Evolutionary conservation across 2,329 filamentous ascomycete genomes (phyloP), one percentile per base, ranked within the genome.

Genomic region (Cladosporium austrohemisphaericum): DNA sequence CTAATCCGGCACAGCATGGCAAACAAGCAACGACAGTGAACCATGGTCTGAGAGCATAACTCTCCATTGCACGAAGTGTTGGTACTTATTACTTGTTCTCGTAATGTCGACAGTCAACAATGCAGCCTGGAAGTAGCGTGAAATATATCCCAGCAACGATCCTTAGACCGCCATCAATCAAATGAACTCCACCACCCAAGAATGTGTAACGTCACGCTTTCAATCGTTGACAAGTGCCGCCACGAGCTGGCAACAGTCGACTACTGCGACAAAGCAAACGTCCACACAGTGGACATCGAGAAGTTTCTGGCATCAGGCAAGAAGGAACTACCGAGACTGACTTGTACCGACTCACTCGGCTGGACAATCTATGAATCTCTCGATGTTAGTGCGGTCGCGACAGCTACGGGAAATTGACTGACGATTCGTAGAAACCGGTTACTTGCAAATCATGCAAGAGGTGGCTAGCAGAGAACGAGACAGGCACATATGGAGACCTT

Each of bases 131-230:
- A n/a, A n/a, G n/a, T n/a, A n/a, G n/a, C n/a, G n/a, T n/a, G n/a
- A n/a, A n/a, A n/a, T n/a, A n/a, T n/a, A n/a, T n/a, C n/a, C n/a
- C n/a, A n/a, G n/a, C n/a, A n/a, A n/a, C n/a, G n/a, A n/a, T 14
- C 16, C 11, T 11, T 35, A 35, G 14, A n/a, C 5, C 32, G 8
- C n/a, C 5, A 20, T 16, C 32, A 10, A 35, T 16, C 5, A 7
- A 9, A 35, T 8, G 4, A 20, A 9, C 5, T 35, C 14, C 16
- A 2, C 16, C 10, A 25, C n/a, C 14, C n/a, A n/a, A n/a, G n/a
- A n/a, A 52, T 52, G 50, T 52, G 50, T 25, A 19, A 14, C 13
- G 26, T 52, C 31, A 45, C 36, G 3, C 50, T 52, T 16, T 43
- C 44, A 4, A 20, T 44, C 2, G 2, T 52, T 2, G 8, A 28